phyloP scores from a whole-genome alignment of 768 basidiomycete genomes.

The Tulasnella sp. region DNA sequence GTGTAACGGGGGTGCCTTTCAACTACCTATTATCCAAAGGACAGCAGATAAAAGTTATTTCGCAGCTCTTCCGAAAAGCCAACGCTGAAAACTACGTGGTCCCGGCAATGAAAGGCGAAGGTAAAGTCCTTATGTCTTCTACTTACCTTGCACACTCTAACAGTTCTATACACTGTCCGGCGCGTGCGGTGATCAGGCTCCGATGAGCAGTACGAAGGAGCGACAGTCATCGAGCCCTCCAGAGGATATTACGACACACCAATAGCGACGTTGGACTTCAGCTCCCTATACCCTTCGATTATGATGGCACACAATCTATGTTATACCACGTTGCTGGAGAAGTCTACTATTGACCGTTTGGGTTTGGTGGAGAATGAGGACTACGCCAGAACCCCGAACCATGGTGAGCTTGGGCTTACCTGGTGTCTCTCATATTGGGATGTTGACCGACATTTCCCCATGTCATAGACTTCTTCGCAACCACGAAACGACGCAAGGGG shows the following conservation, averaged over 20 bases:
- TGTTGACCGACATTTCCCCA: neutral
- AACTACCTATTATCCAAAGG: slow-evolving; percentile 89
- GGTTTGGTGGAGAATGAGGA: slow-evolving; percentile 73
- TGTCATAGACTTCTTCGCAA: slow-evolving; percentile 71
- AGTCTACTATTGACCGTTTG: slow-evolving; percentile 63
- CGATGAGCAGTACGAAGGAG: slow-evolving; percentile 98
- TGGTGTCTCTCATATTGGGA: neutral
- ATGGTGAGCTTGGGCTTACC: slow-evolving; percentile 43
- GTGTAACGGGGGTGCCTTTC: slow-evolving; percentile 99
- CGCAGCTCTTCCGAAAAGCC: slow-evolving; percentile 88
- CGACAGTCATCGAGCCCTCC: slow-evolving; percentile 94
- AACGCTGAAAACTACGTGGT: slow-evolving; percentile 86
- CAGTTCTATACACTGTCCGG: neutral
- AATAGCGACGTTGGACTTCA: slow-evolving; percentile 97
- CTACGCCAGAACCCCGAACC: slow-evolving; percentile 92
- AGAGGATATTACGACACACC: slow-evolving; percentile 95
- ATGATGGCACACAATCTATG: slow-evolving; percentile 99
- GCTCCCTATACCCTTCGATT: slow-evolving; percentile 96
- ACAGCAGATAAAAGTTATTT: slow-evolving; percentile 97
- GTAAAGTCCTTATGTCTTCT: slow-evolving; percentile 29
- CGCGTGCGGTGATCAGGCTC: slow-evolving; percentile 44
- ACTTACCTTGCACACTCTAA: neutral
- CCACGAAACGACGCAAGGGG: slow-evolving; percentile 64
- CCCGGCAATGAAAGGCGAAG: slow-evolving; percentile 77
- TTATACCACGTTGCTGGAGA: slow-evolving; percentile 92